Evolutionary conservation across 2,329 filamentous ascomycete genomes (phyloP), one percentile per base, ranked within the genome.

Genomic region (Colletotrichum sp.): DNA sequence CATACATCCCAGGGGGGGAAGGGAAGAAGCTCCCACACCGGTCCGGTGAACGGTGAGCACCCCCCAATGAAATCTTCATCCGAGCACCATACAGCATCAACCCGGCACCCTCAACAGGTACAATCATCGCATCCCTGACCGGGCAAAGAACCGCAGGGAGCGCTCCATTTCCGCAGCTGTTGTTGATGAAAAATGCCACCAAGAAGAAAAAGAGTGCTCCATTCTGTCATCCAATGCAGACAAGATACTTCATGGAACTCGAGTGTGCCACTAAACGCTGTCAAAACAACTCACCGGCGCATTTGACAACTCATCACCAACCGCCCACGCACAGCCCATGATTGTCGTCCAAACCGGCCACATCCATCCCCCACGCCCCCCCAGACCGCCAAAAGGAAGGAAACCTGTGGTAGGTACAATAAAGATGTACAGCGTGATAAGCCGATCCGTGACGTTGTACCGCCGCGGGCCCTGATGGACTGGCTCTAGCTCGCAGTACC

Each of bases 381-480:
- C 26, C 24, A 69, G 32, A 60, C 67, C 52, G 34, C 34, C 55
- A 44, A 18, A 26, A 67, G 26, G 24, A 59, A 59, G 18, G 21
- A 28, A 28, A 59, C 24, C 44, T 13, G n/a, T 52, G 44, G 44
- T 13, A 52, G 10, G 44, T 52, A 52, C 13, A 28, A 68, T 57
- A 68, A 36, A 36, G 68, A 70, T 70, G 57, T 39, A 34, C 57
- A 44, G 68, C 36, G 6, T 24, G 52, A 55, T 28, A 59, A 24
- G 66, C 32, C 66, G 66, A 69, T 69, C 66, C 39, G 69, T 76
- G 73, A 76, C 73, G 64, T 72, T 26, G 69, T 52, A 30, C 36
- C 36, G 39, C 68, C 55, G 36, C 64, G 24, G 44, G 18, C 44
- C 44, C 44, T 52, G 18, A 21, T 21, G 44, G 44, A 6, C 44